Base-by-base conservation (phyloP, 2,329 filamentous ascomycete species). In the Clonostachys rosea region DNA sequence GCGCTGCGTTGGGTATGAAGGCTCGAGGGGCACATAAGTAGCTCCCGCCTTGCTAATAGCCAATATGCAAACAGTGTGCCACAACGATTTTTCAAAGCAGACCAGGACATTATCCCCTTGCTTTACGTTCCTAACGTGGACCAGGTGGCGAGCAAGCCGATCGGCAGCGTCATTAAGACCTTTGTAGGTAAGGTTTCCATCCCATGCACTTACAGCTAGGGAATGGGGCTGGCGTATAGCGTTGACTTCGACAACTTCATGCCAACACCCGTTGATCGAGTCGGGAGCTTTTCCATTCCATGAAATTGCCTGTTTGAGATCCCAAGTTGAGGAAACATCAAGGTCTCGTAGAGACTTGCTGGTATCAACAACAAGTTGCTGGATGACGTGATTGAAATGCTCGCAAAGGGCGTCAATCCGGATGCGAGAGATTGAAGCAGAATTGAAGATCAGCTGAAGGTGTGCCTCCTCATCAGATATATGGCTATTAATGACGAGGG, bases 51-150 rank as follows among this genome's bases (percentile, higher is more conserved):
- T 54, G 7, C 40, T 45, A 30, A 55, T 46, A 6, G 40, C 53
- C 10, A 54, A 12, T 4, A 51, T 45, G 10, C 49, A 40, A 6
- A 55, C 47, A 4, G 45, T n/a, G 3, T 18, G 16, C 49, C 51
- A 53, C 4, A 34, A 39, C 6, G 49, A 51, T 34, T 53, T 53
- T 18, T 49, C 51, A 16, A 51, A 53, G 48, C 47, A 53, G 36
- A 53, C 30, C 14, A 20, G 43, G 7, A 54, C 43, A 10, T 43
- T 9, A 6, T 44, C 36, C 5, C 35, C 24, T 10, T 6, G 1
- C 17, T 34, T 33, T 5, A 48, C 36, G 11, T 37, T 16, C 9
- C 24, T n/a, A 8, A 14, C 8, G 8, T 18, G 10, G 10, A 48
- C 13, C 37, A 46, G 18, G 16, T 45, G 24, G 24, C 36, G 30